Evolutionary conservation across 208 protist species (phyloP), one percentile per base, ranked within the genome.

Genomic region (Trypanosoma cruzi): DNA sequence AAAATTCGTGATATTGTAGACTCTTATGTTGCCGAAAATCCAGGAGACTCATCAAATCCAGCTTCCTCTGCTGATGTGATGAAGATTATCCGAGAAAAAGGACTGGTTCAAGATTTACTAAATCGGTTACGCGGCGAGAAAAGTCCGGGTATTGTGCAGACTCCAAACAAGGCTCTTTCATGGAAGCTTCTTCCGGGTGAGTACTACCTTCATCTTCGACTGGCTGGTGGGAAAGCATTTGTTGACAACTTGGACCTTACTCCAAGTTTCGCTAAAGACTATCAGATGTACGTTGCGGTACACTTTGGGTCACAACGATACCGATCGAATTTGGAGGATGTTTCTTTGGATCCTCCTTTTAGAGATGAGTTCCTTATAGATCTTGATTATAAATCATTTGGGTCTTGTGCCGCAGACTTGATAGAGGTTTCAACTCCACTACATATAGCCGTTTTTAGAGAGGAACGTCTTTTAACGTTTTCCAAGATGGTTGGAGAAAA

Each of bases 281-380:
- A 88, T 29, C 79, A 75, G 26, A 64, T 96, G 22, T 83, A 91
- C 44, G 82, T 88, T 16, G 79, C 74, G 8, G 64, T 95, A 28
- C 92, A 96, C n/a, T 98, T 97, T 80, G 91, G 92, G 16, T 73
- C 73, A 22, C 95, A 98, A 65, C 57, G 93, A 37, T 96, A 92
- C 62, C 50, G 81, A 46, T 94, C 88, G 28, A 56, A 59, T 11
- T 48, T 62, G 36, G 61, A 79, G 50, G 56, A 78, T 3, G 89
- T 81, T 63, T 64, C 69, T 40, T 68, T 71, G 5, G 84, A 96
- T 46, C 93, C 95, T 22, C 13, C 32, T 11, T 97, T 97, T 71
- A 80, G 81, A 20, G 95, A 98, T 56, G 90, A 97, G 58, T 97
- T 96, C 79, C 63, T 98, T 31, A 84, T 98, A 53, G 72, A 81